Evolutionary conservation across 805 yeast genomes (phyloP).

Genomic region (Metschnikowia corniflorae): DNA sequence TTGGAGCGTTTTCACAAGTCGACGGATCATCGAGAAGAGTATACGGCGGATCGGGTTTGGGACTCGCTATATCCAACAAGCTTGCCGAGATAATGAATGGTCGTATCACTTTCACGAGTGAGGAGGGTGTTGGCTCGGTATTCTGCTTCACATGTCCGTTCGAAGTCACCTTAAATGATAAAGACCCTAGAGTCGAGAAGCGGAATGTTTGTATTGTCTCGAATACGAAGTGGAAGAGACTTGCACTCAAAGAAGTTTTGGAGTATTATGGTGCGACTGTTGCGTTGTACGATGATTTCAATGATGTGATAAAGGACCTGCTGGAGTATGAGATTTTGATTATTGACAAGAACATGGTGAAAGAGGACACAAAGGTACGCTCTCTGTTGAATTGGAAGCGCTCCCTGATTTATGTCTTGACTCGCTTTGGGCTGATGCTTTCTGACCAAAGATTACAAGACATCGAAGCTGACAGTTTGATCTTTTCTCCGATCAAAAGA

Average conservation of each 20-base stretch:
- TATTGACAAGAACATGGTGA: constrained; percentile 19
- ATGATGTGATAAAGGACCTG: constrained; percentile 11
- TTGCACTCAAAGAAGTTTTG: constrained; percentile 31
- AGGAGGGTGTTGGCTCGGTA: constrained; percentile 45
- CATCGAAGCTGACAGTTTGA: constrained; percentile 19
- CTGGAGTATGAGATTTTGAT: constrained; percentile 20
- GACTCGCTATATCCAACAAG: constrained; percentile 47
- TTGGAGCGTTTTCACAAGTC: constrained; percentile 54
- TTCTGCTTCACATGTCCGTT: constrained; percentile 37
- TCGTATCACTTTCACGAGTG: constrained; percentile 41
- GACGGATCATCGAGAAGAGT: constrained; percentile 50
- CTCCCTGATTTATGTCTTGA: constrained; percentile 22
- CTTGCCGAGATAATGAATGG: constrained; percentile 51
- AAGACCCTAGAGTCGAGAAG: constrained; percentile 4
- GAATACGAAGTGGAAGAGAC: constrained; percentile 26
- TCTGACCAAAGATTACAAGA: constrained; percentile 21
- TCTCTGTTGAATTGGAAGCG: constrained; percentile 5
- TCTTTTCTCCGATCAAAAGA: constrained; percentile 30
- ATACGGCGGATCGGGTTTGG: constrained; percentile 53
- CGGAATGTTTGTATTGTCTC: constrained; percentile 32
- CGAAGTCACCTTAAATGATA: constrained; percentile 25
- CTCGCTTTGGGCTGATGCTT: constrained; percentile 29
- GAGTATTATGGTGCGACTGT: constrained; percentile 34
- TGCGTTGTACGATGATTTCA: constrained; percentile 17
- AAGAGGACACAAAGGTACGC: constrained; percentile 4